Evolutionary conservation across 768 basidiomycete genomes (phyloP).

Genomic region (Gautieria morchelliformis): DNA sequence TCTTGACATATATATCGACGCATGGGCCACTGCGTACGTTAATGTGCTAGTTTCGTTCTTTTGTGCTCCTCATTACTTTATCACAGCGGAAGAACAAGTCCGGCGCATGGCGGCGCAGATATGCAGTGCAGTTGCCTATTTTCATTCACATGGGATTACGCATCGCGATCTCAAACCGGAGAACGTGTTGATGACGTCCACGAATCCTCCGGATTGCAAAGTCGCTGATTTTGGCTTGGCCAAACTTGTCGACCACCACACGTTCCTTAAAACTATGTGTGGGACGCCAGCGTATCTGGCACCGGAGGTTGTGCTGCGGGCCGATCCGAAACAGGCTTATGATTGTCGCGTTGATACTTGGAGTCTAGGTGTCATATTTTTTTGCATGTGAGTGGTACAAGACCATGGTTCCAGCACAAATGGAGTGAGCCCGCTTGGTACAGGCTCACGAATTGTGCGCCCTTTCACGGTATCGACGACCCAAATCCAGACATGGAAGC

Average conservation of each 20-base stretch:
- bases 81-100: conserved; percentile 65
- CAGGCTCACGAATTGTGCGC: conserved; percentile 69
- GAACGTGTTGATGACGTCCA: conserved; percentile 77
- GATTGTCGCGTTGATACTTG: conserved; percentile 88
- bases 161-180: conserved; percentile 92
- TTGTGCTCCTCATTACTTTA: background rate
- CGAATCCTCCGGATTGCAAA: conserved; percentile 64
- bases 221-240: conserved; percentile 96
- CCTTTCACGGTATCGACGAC: conserved; percentile 53
- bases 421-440: conserved; percentile 8
- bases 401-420: background rate
- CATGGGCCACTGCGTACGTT: background rate
- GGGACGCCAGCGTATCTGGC: conserved; percentile 94
- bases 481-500: conserved; percentile 38
- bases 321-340: conserved; percentile 57
- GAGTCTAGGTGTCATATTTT: conserved; percentile 93
- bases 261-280: conserved; percentile 86
- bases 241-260: conserved; percentile 75
- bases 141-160: conserved; percentile 67
- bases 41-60: background rate
- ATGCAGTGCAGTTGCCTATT: conserved; percentile 35
- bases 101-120: conserved; percentile 53
- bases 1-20: background rate
- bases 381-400: conserved; percentile 59
- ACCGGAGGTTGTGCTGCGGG: conserved; percentile 76